Evolutionary conservation across 164 flowering plant genomes (phyloP), one percentile per base, ranked within the genome.

Genomic region (Saururus chinensis): DNA sequence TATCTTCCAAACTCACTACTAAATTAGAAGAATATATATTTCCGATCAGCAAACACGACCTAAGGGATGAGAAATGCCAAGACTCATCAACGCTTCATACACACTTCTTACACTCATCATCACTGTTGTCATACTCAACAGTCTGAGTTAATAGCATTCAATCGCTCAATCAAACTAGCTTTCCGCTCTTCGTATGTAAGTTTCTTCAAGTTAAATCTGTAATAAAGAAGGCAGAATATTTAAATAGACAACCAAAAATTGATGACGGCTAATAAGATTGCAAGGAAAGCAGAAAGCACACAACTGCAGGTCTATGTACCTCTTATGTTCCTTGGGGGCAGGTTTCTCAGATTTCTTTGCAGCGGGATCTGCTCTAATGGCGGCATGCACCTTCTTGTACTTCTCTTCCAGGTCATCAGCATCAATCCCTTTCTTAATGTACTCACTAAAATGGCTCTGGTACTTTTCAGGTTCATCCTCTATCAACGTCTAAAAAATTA

Each of bases 401-500:
- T 80, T 14, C 51, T 48, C 86, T 70, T 92, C 95, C 14, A 89
- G 23, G 55, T 55, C 68, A 68, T 87, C 92, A 0, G 88, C 64
- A 3, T 84, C 85, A 59, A 87, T 63, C n/a, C 82, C 91, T 55
- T 42, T 77, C 79, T 87, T 86, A 53, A 83, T 64, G 58, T 82
- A 92, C 64, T 81, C 78, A 41, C 81, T 79, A 55, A 92, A 92
- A 63, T 86, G 93, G 53, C 88, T 40, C 70, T 86, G 93, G 60
- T 82, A 86, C 67, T 86, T 89, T 73, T 92, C 96, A 0, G 95
- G 92, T 51, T 89, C 96, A 67, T 92, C 96, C 52, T 87, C 92
- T 63, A 57, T 69, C 71, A 89, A 60, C 5, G 81, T 71, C 91
- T 86, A 69, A 41, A 74, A n/a, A 55, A 10, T 17, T 4, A n/a